Percentiles rank a stretch among this genome's conserved stretches.
Conservation (phyloP, 208 protist genomes). For the Leishmania aethiopica region DNA sequence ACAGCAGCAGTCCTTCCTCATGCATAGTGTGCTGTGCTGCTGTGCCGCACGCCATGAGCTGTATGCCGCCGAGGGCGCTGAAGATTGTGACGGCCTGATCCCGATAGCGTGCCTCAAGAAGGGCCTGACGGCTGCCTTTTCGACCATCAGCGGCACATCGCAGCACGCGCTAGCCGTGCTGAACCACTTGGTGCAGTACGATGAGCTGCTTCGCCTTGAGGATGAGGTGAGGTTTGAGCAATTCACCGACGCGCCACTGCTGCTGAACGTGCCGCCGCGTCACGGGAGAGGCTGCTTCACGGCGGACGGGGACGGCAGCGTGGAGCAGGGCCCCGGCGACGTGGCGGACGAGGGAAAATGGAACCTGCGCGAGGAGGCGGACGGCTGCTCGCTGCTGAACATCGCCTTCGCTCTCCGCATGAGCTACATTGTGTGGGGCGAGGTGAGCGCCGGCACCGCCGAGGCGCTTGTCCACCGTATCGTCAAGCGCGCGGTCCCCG, state of each 20-base stretch:
- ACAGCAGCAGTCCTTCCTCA: slow-evolving; percentile 69
- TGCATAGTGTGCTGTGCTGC: slow-evolving; percentile 51
- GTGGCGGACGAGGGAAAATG: slow-evolving; percentile 34
- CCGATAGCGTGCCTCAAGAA: slow-evolving; percentile 59
- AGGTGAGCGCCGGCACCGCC: slow-evolving; percentile 17
- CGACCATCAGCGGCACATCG: slow-evolving; percentile 27
- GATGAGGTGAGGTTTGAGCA: slow-evolving; percentile 76
- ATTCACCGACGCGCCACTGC: slow-evolving; percentile 74
- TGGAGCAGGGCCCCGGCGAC: neutral
- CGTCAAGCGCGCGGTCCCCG: slow-evolving; percentile 16
- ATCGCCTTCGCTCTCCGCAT: slow-evolving; percentile 73
- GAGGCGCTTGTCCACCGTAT: slow-evolving; percentile 16
- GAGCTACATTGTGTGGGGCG: slow-evolving; percentile 83
- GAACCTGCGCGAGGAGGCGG: slow-evolving; percentile 73
- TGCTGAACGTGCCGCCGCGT: slow-evolving; percentile 45
- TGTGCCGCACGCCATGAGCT: slow-evolving; percentile 47
- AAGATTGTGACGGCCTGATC: slow-evolving; percentile 71
- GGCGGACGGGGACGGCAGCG: slow-evolving; percentile 3
- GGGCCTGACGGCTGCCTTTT: slow-evolving; percentile 44
- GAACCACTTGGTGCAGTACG: slow-evolving; percentile 74
- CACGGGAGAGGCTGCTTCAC: neutral
- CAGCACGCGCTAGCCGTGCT: slow-evolving; percentile 55
- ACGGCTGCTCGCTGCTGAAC: slow-evolving; percentile 72
- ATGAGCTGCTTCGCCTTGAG: slow-evolving; percentile 61
- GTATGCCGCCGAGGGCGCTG: slow-evolving; percentile 43